A percentile compares a stretch with the other conserved stretches of the same genome.
Conservation (phyloP, 2,329 filamentous ascomycete genomes). For the Xylariomycetidae sp. region DNA sequence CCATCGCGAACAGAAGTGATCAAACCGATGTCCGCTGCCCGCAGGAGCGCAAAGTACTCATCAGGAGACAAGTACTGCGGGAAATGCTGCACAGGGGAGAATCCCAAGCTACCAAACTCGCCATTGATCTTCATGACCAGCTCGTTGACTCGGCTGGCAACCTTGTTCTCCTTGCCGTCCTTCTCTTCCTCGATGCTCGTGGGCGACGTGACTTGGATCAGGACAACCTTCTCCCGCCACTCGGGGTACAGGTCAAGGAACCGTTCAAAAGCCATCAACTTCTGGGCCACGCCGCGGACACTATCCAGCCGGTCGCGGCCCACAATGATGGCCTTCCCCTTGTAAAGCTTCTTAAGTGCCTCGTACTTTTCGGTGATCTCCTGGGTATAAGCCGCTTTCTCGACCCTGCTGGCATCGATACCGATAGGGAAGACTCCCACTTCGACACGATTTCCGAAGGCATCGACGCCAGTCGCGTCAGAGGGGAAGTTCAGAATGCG, state of each 20-base stretch:
- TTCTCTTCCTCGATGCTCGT: conserved; percentile 73
- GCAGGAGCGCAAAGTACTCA: conserved; percentile 91
- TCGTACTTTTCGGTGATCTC: conserved; percentile 65
- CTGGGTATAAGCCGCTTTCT: conserved; percentile 66
- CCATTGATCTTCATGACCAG: conserved; percentile 90
- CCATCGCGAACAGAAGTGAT: conserved; percentile 95
- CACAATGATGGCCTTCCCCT: conserved; percentile 91
- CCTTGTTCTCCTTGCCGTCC: conserved; percentile 71
- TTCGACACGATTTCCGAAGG: conserved; percentile 81
- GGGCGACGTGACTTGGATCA: conserved; percentile 92
- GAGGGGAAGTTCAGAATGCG: conserved; percentile 87
- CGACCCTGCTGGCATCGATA: conserved; percentile 79
- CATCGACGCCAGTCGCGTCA: conserved; percentile 77
- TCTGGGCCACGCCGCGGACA: conserved; percentile 89
- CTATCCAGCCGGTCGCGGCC: conserved; percentile 91
- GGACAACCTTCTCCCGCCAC: conserved; percentile 85
- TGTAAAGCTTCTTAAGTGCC: conserved; percentile 69
- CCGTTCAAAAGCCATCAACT: conserved; percentile 87
- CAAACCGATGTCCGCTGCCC: conserved; percentile 82
- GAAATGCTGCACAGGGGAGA: conserved; percentile 89
- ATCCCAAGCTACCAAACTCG: conserved; percentile 78
- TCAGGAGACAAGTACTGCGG: conserved; percentile 84
- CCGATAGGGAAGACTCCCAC: conserved; percentile 94
- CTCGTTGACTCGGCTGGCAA: conserved; percentile 83
- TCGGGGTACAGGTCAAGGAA: conserved; percentile 88